A percentile compares a stretch with the other conserved stretches of the same genome.
phyloP scores from a whole-genome alignment of 2,329 filamentous ascomycete genomes.

The Grosmannia serpens region DNA sequence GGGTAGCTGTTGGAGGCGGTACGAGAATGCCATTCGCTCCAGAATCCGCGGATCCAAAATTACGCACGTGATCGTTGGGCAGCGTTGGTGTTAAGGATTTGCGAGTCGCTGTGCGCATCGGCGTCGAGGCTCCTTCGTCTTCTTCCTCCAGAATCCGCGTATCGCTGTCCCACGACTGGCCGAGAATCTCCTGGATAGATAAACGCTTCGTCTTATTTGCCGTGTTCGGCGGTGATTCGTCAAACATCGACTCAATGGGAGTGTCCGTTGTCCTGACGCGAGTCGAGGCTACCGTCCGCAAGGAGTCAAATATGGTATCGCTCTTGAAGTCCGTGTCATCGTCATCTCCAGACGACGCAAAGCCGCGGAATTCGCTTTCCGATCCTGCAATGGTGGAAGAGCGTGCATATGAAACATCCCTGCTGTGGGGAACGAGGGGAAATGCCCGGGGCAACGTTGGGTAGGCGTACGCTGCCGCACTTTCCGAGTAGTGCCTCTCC shows the following conservation, averaged over 20 bases:
- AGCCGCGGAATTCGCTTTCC: conserved; percentile 53
- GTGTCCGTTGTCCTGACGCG: conserved; percentile 57
- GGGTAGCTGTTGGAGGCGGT: neutral
- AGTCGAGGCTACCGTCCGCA: conserved; percentile 58
- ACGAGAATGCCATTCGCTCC: neutral
- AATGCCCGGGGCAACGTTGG: conserved; percentile 12
- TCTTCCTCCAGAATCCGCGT: conserved; percentile 53
- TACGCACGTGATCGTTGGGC: neutral
- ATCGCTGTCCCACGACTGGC: conserved; percentile 40
- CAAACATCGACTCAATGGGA: conserved; percentile 68
- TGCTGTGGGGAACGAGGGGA: conserved; percentile 27
- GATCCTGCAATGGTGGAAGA: conserved; percentile 56
- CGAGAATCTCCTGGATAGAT: conserved; percentile 48
- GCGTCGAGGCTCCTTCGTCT: conserved; percentile 45
- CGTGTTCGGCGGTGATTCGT: conserved; percentile 59
- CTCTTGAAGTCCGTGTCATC: conserved; percentile 71
- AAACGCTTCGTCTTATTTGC: conserved; percentile 41
- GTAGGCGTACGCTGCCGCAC: conserved; percentile 7
- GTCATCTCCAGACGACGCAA: conserved; percentile 54
- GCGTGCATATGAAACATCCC: conserved; percentile 33
- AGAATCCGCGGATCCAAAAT: neutral
- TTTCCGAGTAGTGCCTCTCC: neutral
- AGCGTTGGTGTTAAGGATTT: neutral
- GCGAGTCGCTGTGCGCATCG: conserved; percentile 22
- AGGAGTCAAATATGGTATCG: conserved; percentile 66